Percentiles rank a stretch among this genome's conserved stretches.
Conservation (phyloP, 2,329 filamentous ascomycete genomes). For the Apiospora arundinis region DNA sequence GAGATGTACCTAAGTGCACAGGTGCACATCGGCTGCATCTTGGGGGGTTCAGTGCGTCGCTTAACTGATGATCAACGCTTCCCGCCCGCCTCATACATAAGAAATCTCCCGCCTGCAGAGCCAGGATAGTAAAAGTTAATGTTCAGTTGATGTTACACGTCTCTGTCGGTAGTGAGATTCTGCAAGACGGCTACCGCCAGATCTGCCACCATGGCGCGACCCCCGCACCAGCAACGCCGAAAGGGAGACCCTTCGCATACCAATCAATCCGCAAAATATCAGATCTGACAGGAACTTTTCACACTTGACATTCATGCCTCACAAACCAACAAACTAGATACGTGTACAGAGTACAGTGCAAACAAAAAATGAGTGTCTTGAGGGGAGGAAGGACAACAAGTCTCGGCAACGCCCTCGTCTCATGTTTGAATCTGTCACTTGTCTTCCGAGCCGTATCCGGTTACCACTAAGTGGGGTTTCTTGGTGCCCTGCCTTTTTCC, state of each 20-base stretch:
- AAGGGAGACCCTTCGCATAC: background rate
- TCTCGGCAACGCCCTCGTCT: constrained; percentile 18
- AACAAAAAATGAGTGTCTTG: too few relatives aligned
- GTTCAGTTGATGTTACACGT: constrained; percentile 4
- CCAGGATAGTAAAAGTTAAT: background rate
- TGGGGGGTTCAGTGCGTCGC: background rate
- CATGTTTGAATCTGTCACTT: constrained; percentile 23
- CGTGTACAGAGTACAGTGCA: constrained; percentile 14
- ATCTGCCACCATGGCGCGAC: constrained; percentile 6
- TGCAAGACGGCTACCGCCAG: background rate
- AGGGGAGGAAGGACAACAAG: background rate
- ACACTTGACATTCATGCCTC: background rate
- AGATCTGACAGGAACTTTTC: background rate
- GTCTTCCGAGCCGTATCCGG: constrained; percentile 21
- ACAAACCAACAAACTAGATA: background rate
- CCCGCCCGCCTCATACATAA: background rate
- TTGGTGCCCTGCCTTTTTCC: background rate
- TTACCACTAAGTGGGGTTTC: constrained; percentile 19
- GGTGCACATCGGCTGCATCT: background rate
- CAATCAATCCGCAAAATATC: background rate
- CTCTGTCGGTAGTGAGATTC: constrained; percentile 2
- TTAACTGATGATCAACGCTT: background rate
- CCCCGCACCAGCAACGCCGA: background rate
- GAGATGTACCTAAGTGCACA: background rate
- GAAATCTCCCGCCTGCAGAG: background rate